Conservation (phyloP, 768 basidiomycete species). For the Psilocybe sp. region DNA sequence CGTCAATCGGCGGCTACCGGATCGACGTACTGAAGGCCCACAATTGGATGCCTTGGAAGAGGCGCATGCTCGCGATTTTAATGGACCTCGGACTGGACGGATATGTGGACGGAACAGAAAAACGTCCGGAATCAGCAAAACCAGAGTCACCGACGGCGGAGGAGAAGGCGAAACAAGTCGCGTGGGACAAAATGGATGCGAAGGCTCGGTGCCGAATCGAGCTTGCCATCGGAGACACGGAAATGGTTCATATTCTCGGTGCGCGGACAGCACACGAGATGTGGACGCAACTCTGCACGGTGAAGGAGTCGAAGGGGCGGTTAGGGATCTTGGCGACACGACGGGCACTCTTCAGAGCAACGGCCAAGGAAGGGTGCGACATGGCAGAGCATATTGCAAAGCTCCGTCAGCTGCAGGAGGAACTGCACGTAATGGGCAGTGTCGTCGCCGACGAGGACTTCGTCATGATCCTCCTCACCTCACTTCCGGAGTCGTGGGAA, state of each 20-base stretch:
- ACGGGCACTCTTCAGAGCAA: constrained; percentile 16
- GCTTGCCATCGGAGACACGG: constrained; percentile 18
- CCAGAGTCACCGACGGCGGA: constrained; percentile 8
- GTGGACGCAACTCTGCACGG: constrained; percentile 22
- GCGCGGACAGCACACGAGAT: constrained; percentile 20
- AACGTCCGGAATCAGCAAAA: constrained; percentile 14
- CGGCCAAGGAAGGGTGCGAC: constrained; percentile 22
- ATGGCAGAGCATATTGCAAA: constrained; percentile 24
- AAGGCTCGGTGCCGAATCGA: constrained; percentile 21
- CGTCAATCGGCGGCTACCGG: constrained; percentile 13
- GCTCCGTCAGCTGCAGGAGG: constrained; percentile 20
- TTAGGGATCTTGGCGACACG: constrained; percentile 21
- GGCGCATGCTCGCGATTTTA: constrained; percentile 23
- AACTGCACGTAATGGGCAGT: constrained; percentile 22
- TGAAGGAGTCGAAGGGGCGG: constrained; percentile 23
- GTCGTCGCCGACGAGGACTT: constrained; percentile 26
- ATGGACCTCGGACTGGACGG: constrained; percentile 23
- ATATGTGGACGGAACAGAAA: constrained; percentile 17
- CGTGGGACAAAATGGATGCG: constrained; percentile 18
- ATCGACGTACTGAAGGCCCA: constrained; percentile 22
- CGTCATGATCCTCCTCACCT: constrained; percentile 26
- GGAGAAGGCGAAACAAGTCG: constrained; percentile 3
- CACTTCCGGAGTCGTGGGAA: constrained; percentile 26
- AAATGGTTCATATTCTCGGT: constrained; percentile 24
- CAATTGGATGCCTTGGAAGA: constrained; percentile 28